Base-by-base conservation (phyloP, 495 filamentous ascomycete genomes). In the Letharia lupina region DNA sequence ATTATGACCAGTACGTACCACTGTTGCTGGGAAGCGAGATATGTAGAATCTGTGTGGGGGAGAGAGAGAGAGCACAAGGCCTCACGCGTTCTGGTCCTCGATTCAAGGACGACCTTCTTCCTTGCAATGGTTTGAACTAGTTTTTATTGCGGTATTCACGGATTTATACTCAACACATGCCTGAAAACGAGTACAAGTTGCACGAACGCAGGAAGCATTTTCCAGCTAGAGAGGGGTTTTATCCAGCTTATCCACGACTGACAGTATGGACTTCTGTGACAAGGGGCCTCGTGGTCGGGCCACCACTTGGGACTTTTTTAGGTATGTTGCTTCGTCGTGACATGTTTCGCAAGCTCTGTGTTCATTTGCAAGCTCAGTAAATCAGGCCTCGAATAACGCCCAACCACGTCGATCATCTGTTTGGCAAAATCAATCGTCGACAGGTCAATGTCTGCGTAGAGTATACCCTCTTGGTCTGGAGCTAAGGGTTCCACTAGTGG, bases 381-480 rank as follows among this genome's bases (percentile, higher is more conserved):
- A 28, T 28, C 23, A 28, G 23, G 23, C 23, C 23, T 28, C 23
- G 23, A 28, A 28, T 28, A 15, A 28, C 77, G 74, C 0, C 76
- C 76, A 0, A 65, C 61, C 0, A 65, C 61, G 67, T 79, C 75
- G 1, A 73, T 48, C 28, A 77, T 73, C 16, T 62, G 37, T 62
- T 75, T 77, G 0, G 73, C 66, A 35, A 61, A 54, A n/a, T 63
- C 60, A 47, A 76, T 75, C 5, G 70, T 67, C 28, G 70, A 28
- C 23, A 28, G 23, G 23, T 28, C 72, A 12, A 80, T 60, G 62
- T 78, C 70, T 4, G 71, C 73, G 42, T 69, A 73, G 10, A 80
- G 52, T 12, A 79, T 70, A 0, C 65, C n/a, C n/a, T 79, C 77
- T 45, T 67, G 67, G 0, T 63, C 72, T 11, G 61, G 60, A 37